Percentiles rank a stretch among this genome's conserved stretches.
phyloP scores from a whole-genome alignment of 306 rosid species.

The Gastrolobium villosum region DNA sequence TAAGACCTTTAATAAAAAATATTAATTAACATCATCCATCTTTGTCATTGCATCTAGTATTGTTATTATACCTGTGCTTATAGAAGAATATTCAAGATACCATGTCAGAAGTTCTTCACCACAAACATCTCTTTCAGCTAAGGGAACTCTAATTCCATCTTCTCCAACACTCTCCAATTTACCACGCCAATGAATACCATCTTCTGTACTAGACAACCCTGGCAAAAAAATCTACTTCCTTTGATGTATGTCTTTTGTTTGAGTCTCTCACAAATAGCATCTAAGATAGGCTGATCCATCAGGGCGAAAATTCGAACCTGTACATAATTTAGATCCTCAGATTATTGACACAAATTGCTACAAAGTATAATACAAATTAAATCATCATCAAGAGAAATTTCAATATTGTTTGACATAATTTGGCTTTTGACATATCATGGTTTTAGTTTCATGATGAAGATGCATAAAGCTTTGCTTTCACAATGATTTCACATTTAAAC shows the following conservation, averaged over 20 bases:
- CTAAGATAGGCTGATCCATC: conserved; percentile 81
- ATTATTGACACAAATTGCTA: background rate
- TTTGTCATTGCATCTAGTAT: conserved; percentile 8
- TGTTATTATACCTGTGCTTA: conserved; percentile 63
- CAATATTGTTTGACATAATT: background rate
- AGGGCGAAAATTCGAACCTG: conserved; percentile 80
- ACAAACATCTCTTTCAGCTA: conserved; percentile 83
- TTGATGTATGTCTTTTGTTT: conserved; percentile 78
- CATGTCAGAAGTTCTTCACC: conserved; percentile 91
- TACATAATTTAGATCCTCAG: conserved; percentile 12
- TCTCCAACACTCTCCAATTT: conserved; percentile 80
- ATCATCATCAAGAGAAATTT: too few species aligned
- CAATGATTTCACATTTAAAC: background rate
- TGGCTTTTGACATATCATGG: conserved; percentile 6
- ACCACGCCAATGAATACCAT: conserved; percentile 88
- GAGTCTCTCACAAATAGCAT: conserved; percentile 75
- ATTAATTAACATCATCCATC: background rate
- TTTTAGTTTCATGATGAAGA: conserved; percentile 22
- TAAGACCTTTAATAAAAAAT: background rate
- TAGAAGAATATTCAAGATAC: conserved; percentile 84
- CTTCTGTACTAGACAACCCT: conserved; percentile 73
- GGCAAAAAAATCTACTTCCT: conserved; percentile 70
- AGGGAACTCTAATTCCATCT: conserved; percentile 64
- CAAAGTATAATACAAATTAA: background rate
- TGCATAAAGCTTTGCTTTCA: conserved; percentile 13